A percentile compares a stretch with the other conserved stretches of the same genome.
Conservation (phyloP, 192 early-diverging fungal species). For the Piromyces sp. region DNA sequence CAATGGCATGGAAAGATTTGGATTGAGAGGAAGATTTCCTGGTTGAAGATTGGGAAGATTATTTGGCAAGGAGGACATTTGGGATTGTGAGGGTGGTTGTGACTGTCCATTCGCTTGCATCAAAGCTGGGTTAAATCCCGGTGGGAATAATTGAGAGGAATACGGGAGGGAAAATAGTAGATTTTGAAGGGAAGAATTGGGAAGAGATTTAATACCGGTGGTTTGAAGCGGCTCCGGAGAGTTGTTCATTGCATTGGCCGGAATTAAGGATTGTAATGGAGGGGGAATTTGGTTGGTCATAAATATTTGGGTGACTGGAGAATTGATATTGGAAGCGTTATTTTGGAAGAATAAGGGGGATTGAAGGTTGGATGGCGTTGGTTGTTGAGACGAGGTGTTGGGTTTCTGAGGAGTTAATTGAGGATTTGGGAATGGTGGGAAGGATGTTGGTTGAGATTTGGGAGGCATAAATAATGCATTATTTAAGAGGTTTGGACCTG, state of each 20-base stretch:
- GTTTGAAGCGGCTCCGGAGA: background rate
- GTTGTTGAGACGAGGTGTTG: background rate
- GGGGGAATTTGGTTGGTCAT: background rate
- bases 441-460: background rate
- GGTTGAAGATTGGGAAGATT: no score
- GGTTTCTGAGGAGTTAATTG: background rate
- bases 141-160: background rate
- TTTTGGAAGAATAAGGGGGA: background rate
- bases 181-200: background rate
- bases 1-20: background rate
- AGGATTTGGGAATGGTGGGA: background rate
- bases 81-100: no score
- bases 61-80: no score
- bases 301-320: background rate
- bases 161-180: background rate
- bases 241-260: background rate
- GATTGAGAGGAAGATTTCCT: no score
- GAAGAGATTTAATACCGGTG: background rate
- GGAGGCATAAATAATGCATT: background rate
- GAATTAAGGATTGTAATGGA: background rate
- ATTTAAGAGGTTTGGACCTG: background rate
- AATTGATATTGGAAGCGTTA: background rate
- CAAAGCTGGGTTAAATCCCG: background rate
- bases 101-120: no score
- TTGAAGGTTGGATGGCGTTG: background rate